A percentile compares a stretch with the other conserved stretches of the same genome.
Evolutionary conservation across 352 stramenopile genomes (phyloP).

Genomic region (Phytophthora uliginosa): DNA sequence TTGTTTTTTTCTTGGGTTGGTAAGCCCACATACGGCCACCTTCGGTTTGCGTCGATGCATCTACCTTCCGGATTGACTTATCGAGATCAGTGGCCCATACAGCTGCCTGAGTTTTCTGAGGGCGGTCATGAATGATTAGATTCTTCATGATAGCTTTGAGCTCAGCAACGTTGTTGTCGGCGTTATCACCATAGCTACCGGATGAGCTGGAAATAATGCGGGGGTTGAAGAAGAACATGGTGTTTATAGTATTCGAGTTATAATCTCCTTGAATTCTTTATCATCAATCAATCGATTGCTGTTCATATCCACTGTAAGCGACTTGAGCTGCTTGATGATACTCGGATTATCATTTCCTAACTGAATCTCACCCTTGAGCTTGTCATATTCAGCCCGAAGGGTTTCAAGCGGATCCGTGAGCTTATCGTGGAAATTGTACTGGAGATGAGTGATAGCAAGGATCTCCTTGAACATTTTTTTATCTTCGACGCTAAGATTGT

Average conservation of each 20-base stretch:
- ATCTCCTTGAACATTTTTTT: slow-evolving; percentile 1
- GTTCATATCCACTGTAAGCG: slow-evolving; percentile 27
- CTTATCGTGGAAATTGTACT: neutral
- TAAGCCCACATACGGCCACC: slow-evolving; percentile 12
- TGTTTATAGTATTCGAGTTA: slow-evolving; percentile 25
- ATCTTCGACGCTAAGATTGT: neutral
- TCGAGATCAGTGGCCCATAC: slow-evolving; percentile 19
- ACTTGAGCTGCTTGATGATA: neutral
- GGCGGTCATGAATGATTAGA: slow-evolving; percentile 17
- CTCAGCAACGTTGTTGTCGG: slow-evolving; percentile 10
- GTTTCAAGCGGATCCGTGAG: slow-evolving; percentile 7
- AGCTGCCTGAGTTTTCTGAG: slow-evolving; percentile 12
- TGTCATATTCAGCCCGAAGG: slow-evolving; percentile 19
- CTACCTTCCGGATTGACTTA: slow-evolving; percentile 3
- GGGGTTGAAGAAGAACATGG: slow-evolving; percentile 20
- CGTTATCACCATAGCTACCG: slow-evolving; percentile 21
- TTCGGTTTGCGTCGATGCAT: slow-evolving; percentile 12
- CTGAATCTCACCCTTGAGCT: slow-evolving; percentile 20
- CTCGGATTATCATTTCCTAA: too few species aligned
- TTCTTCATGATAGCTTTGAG: slow-evolving; percentile 25
- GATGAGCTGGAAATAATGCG: slow-evolving; percentile 15
- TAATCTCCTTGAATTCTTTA: slow-evolving; percentile 29
- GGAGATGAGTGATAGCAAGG: neutral
- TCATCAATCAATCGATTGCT: slow-evolving; percentile 23
- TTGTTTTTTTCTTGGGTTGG: slow-evolving; percentile 7